Evolutionary conservation across 257 asterid species (phyloP), one percentile per base, ranked within the genome.

Genomic region (Osmanthus fragrans): DNA sequence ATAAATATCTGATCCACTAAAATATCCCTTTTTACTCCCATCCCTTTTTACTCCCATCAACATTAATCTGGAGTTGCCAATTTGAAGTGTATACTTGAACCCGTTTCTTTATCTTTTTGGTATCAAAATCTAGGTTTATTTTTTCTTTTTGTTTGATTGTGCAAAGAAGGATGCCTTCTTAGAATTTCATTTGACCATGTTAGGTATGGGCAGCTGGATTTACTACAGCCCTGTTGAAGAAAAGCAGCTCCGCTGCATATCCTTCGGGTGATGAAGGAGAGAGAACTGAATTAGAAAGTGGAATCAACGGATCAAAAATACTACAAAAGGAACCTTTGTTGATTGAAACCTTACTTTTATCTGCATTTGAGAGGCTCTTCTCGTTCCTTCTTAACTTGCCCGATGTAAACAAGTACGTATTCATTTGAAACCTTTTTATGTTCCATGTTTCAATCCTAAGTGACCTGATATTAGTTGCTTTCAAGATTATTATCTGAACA

Each of bases 181-280:
- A 37, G 81, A 36, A 69, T 25, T 73, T 71, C 34, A 30, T 71
- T 75, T 19, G 23, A 37, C 66, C 21, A 76, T 82, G 69, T 73
- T 87, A 92, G 97, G 97, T 94, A 30, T 94, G 98, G 98, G 98
- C 97, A 73, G 98, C 98, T 73, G 98, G 98, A 82, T 92, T 90
- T 82, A 82, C 95, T 75, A 85, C 97, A 23, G 98, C 97, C 37
- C 18, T 94, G 84, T 85, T 92, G 51, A 89, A 94, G 89, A 91
- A 92, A 79, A 83, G 75, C 80, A 92, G 92, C 84, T 86, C 96
- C 16, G 81, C 94, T 36, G 78, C 87, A 70, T 78, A 76, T 68
- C 84, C 96, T 66, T 82, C 86, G 13, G 71, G 71, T 64, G 88
- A 84, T 76, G 49, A 72, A 37, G 88, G 84, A 76, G 85, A 76